Evolutionary conservation across 2,329 filamentous ascomycete species (phyloP).

Genomic region (Apiospora arundinis): DNA sequence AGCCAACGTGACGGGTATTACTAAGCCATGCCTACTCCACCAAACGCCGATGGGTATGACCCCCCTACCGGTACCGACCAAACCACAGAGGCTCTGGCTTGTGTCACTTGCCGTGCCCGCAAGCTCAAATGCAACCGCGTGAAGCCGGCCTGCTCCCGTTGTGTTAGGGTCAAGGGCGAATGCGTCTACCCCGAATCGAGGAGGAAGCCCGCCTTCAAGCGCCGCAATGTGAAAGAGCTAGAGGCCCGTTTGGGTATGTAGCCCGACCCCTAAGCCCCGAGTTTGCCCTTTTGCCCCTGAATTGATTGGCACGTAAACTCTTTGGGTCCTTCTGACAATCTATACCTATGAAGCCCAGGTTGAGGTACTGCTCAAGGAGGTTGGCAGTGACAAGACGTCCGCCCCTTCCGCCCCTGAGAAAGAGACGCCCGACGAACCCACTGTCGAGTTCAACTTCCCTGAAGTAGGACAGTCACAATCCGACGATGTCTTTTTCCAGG

Average conservation of each 20-base stretch:
- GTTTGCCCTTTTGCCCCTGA: constrained; percentile 2
- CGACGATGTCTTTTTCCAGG: constrained; percentile 37
- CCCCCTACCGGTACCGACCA: neutral
- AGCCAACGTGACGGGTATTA: neutral
- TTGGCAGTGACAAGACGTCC: constrained; percentile 46
- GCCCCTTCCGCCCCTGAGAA: neutral
- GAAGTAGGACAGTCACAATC: constrained; percentile 29
- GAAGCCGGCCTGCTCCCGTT: constrained; percentile 82
- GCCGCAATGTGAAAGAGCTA: constrained; percentile 88
- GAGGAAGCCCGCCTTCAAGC: constrained; percentile 86
- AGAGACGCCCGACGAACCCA: constrained; percentile 26
- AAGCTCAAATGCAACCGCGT: constrained; percentile 88
- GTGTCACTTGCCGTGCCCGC: constrained; percentile 62
- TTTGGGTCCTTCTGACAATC: neutral
- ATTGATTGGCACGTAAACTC: constrained; percentile 23
- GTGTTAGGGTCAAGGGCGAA: constrained; percentile 73
- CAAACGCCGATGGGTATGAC: neutral
- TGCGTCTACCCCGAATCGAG: constrained; percentile 90
- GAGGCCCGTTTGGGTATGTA: constrained; percentile 81
- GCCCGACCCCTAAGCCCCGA: constrained; percentile 7
- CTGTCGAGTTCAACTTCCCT: constrained; percentile 31
- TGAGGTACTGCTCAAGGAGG: constrained; percentile 77
- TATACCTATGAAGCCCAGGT: constrained; percentile 69
- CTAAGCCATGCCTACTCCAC: constrained; percentile 16
- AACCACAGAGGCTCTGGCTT: constrained; percentile 16